Evolutionary conservation across 345 rosid species (phyloP), one percentile per base, ranked within the genome.

Genomic region (Eucalyptus viminalis): DNA sequence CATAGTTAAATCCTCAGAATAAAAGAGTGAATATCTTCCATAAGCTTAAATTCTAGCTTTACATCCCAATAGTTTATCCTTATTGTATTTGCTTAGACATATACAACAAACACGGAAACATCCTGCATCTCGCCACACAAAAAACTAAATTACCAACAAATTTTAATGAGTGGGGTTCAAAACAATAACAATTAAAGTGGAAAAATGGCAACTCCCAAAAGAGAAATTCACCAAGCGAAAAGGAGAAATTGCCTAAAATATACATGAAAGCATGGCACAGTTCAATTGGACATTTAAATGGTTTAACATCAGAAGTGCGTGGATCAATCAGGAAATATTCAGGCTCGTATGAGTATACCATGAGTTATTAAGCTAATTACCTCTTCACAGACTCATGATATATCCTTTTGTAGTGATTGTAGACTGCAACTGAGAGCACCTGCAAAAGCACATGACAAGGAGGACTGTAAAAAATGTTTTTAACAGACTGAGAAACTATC

Each of bases 391-490:
- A 94, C 80, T 96, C 99, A 9, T 92, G 93, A 92, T 94, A 90
- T 87, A 98, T 95, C 93, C 99, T 96, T 95, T 94, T 96, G 89
- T 97, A 98, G 92, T 98, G 99, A 93, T 98, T 98, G 95, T 96
- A 98, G 89, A 98, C 99, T 51, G 99, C 99, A 88, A 97, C 99
- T 9, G 99, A 94, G 53, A 98, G 99, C 90, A 98, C 99, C 99
- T 98, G 94, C 92, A 91, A 65, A 47, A 10, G 80, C 65, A 83
- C 44, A 83, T 76, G 80, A 25, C 62, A 49, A 76, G 47, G 45
- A 76, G 83, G 27, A 40, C 69, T 17, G 50, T 29, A 86, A 49
- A 56, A 88, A 25, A 53, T 54, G 6, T 51, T 34, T 37, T 27
- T 47, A 50, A 50, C 69, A 76, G 29, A 76, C 47, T 13, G 88